Conservation (phyloP, 768 basidiomycete genomes). For the Suillus subluteus region DNA sequence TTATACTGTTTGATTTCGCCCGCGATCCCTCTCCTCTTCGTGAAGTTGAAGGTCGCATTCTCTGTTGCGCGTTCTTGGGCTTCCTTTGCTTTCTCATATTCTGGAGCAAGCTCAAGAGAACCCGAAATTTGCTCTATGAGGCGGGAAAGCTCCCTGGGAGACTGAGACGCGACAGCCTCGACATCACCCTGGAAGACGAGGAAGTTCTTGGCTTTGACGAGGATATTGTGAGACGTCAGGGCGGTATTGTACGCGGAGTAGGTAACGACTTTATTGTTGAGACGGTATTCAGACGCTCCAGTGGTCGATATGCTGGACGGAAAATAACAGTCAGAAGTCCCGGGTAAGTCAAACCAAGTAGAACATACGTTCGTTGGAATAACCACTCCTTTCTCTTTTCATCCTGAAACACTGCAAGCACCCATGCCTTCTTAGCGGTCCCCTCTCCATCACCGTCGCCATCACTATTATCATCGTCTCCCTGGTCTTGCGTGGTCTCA, state of each 20-base stretch:
- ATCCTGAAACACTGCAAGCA: conserved; percentile 89
- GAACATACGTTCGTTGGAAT: conserved; percentile 88
- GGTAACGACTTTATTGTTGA: conserved; percentile 81
- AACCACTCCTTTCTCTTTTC: conserved; percentile 78
- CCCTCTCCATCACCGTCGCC: conserved; percentile 70
- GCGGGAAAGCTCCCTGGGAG: conserved; percentile 83
- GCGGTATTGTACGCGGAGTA: conserved; percentile 89
- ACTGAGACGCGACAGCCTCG: conserved; percentile 95
- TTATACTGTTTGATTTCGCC: conserved; percentile 97
- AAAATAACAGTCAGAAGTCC: conserved; percentile 3
- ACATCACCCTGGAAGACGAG: conserved; percentile 99
- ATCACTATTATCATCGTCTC: conserved; percentile 55
- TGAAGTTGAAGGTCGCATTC: conserved; percentile 92
- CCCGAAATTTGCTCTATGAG: conserved; percentile 97
- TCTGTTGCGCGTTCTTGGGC: conserved; percentile 91
- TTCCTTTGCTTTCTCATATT: conserved; percentile 89
- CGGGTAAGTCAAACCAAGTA: background rate
- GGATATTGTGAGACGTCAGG: conserved; percentile 88
- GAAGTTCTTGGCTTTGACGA: conserved; percentile 99
- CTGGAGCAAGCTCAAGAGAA: conserved; percentile 83
- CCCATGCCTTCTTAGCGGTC: conserved; percentile 93
- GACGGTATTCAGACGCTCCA: conserved; percentile 88
- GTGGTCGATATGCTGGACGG: conserved; percentile 76
- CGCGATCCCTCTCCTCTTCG: conserved; percentile 89
- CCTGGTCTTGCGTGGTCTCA: conserved; percentile 45